Conservation (phyloP, 2,329 filamentous ascomycete genomes). For the Talaromyces sp. region DNA sequence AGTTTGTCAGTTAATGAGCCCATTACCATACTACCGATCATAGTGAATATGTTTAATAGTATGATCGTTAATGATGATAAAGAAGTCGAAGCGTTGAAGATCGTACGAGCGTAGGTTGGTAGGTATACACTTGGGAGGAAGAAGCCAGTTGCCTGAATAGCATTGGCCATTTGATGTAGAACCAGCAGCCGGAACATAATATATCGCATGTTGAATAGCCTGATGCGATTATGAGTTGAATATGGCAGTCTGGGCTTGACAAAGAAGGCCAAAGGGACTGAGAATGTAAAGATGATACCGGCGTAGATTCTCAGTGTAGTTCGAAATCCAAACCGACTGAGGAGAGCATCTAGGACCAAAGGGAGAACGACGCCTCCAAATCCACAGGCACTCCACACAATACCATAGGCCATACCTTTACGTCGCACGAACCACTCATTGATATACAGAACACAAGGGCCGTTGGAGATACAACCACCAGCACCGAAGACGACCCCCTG, state of each 20-base stretch:
- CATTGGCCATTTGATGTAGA: constrained; percentile 37
- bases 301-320: not conserved
- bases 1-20: constrained; percentile 39
- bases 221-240: not conserved
- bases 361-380: not conserved
- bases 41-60: constrained; percentile 26
- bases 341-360: not conserved
- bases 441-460: constrained; percentile 37
- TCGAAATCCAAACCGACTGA: not conserved
- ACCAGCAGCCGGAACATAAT: not conserved
- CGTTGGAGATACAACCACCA: not conserved
- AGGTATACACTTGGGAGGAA: constrained; percentile 34
- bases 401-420: constrained; percentile 45
- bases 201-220: not conserved
- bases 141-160: constrained; percentile 29
- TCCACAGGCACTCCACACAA: not conserved
- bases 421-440: constrained; percentile 51
- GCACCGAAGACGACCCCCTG: not conserved
- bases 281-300: not conserved
- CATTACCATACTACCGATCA: constrained; percentile 37
- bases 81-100: constrained; percentile 19
- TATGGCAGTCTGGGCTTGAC: not conserved
- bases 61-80: constrained; percentile 23
- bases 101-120: constrained; percentile 24
- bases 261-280: not conserved